Percentiles rank a stretch among this genome's conserved stretches.
These are phyloP conservation scores for Amanita jacksonii DNA, from an alignment of 768 basidiomycete species.

Conservation along the genomic window DNA sequence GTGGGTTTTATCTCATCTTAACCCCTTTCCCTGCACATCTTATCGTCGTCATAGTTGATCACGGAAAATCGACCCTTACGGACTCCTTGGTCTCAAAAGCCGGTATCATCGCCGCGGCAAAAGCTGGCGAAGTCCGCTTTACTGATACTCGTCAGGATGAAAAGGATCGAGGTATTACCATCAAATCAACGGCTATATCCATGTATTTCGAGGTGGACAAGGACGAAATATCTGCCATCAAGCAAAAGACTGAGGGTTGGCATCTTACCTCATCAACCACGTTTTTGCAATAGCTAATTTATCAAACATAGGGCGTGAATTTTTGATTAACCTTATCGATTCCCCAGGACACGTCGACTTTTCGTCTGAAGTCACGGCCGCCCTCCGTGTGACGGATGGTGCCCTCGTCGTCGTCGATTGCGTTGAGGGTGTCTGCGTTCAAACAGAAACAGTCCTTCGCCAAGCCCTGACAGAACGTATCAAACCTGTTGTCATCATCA, in stretches of 20 bases:
- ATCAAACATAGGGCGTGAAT: conserved; percentile 64
- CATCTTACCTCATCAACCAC: conserved; percentile 12
- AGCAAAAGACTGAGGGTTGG: conserved; percentile 90
- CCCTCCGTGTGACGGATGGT: conserved; percentile 99
- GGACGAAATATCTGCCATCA: conserved; percentile 77
- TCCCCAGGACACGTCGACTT: conserved; percentile 99
- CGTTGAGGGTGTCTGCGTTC: conserved; percentile 98
- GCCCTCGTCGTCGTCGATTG: conserved; percentile 99
- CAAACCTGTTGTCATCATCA: conserved; percentile 98
- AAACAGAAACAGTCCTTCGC: conserved; percentile 98
- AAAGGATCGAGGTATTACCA: conserved; percentile 99
- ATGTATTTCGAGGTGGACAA: conserved; percentile 98
- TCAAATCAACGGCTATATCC: conserved; percentile 99
- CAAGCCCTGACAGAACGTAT: conserved; percentile 97
- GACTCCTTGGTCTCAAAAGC: conserved; percentile 99
- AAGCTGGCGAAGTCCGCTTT: conserved; percentile 95
- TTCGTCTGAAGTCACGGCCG: conserved; percentile 99
- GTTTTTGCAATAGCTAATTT: not conserved
- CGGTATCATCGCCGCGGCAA: conserved; percentile 92
- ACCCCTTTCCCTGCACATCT: conserved; percentile 9
- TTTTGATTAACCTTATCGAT: conserved; percentile 99
- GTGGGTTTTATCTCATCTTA: conserved; percentile 28
- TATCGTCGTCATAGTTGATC: conserved; percentile 63
- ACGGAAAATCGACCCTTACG: conserved; percentile 99
- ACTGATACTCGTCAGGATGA: conserved; percentile 97